phyloP scores from a whole-genome alignment of 2,329 filamentous ascomycete genomes.

The Coniochaeta sp. region DNA sequence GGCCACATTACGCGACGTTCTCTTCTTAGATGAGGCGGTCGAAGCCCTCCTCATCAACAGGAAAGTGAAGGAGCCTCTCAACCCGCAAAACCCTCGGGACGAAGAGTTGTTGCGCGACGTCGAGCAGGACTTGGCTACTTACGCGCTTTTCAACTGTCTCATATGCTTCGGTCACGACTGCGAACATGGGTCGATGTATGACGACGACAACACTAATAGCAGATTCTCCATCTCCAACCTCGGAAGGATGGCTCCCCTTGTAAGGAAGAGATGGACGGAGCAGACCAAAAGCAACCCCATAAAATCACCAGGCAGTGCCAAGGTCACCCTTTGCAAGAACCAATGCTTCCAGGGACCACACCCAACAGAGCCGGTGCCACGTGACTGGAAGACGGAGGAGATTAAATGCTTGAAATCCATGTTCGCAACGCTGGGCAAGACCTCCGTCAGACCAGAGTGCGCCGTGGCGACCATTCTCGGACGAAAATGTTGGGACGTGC shows the following conservation, averaged over 20 bases:
- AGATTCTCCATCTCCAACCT: slow-evolving; percentile 43
- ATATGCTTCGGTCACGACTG: slow-evolving; percentile 54
- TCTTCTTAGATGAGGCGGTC: slow-evolving; percentile 45
- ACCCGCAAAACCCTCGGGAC: slow-evolving; percentile 25
- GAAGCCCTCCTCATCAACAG: slow-evolving; percentile 48
- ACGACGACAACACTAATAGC: slow-evolving; percentile 43
- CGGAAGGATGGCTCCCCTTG: slow-evolving; percentile 23
- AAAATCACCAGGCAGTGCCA: slow-evolving; percentile 9
- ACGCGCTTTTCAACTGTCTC: slow-evolving; percentile 48
- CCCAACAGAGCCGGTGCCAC: slow-evolving; percentile 10
- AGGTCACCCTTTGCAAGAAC: slow-evolving; percentile 25
- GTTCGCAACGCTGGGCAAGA: slow-evolving; percentile 34
- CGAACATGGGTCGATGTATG: slow-evolving; percentile 48
- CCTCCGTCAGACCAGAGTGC: slow-evolving; percentile 38
- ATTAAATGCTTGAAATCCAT: slow-evolving; percentile 39
- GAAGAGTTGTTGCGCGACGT: slow-evolving; percentile 28
- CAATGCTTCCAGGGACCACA: slow-evolving; percentile 31
- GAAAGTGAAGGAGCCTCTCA: slow-evolving; percentile 33
- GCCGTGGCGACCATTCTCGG: slow-evolving; percentile 41
- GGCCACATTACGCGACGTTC: slow-evolving; percentile 43
- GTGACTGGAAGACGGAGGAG: slow-evolving; percentile 43
- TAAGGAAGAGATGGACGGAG: slow-evolving; percentile 21
- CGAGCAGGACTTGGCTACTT: slow-evolving; percentile 44
- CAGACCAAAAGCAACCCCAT: slow-evolving; percentile 13
- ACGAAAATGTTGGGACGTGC: slow-evolving; percentile 45